Percentiles rank a stretch among this genome's conserved stretches.
phyloP scores from a whole-genome alignment of 192 early-diverging fungal species.

The Coemansia sp. region DNA sequence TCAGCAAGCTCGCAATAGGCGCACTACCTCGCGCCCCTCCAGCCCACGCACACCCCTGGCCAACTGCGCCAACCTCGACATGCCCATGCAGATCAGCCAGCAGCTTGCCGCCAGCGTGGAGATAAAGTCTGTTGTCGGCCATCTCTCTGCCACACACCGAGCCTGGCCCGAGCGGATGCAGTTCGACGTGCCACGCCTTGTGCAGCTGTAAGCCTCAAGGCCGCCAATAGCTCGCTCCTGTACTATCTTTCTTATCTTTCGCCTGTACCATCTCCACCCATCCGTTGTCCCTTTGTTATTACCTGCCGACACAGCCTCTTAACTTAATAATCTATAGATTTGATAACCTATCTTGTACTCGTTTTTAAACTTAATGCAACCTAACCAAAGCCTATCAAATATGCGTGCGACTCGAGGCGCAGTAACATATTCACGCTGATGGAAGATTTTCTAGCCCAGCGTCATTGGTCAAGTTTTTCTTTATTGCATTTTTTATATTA shows the following conservation, averaged over 20 bases:
- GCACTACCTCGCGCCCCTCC: constrained; percentile 19
- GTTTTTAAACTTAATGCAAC: background rate
- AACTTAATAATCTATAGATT: background rate
- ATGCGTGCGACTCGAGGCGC: background rate
- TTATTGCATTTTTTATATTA: background rate
- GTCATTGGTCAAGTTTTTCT: background rate
- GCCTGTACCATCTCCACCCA: background rate
- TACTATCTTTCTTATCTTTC: background rate
- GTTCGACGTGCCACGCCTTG: constrained; percentile 47
- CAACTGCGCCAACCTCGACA: constrained; percentile 8
- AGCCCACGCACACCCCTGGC: constrained; percentile 18
- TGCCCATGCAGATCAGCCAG: constrained; percentile 12
- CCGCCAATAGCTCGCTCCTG: background rate
- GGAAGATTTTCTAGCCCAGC: background rate
- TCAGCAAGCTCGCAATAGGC: constrained; percentile 45
- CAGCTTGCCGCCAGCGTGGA: constrained; percentile 12
- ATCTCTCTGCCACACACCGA: constrained; percentile 30
- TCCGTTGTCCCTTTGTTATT: background rate
- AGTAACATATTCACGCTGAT: background rate
- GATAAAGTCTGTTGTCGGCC: constrained; percentile 42
- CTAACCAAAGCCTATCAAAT: background rate
- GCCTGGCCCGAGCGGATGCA: constrained; percentile 48
- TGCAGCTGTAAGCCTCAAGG: constrained; percentile 23
- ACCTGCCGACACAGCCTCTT: background rate
- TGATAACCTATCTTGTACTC: background rate